A percentile compares a stretch with the other conserved stretches of the same genome.
Evolutionary conservation across 352 stramenopile genomes (phyloP).

Genomic region (Blastocystis sp.): DNA sequence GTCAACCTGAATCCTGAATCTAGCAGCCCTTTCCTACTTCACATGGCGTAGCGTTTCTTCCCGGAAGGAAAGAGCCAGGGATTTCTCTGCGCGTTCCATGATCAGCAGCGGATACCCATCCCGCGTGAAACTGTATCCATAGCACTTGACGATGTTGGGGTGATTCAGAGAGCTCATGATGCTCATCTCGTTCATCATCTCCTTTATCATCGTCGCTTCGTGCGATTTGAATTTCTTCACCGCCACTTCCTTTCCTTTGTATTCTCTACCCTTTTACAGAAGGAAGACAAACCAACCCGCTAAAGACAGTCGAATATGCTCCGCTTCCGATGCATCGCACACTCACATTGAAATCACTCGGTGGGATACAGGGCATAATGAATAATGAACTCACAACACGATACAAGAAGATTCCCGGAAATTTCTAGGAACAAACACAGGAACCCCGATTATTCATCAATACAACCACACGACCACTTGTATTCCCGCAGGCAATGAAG

Average conservation of each 20-base stretch:
- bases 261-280: conserved; percentile 2
- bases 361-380: background rate
- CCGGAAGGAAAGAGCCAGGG: background rate
- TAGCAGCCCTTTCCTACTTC: background rate
- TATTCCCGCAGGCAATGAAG: conserved; percentile 28
- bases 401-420: background rate
- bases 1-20: background rate
- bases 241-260: background rate
- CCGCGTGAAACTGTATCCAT: background rate
- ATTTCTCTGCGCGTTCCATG: conserved; percentile 12
- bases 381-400: background rate
- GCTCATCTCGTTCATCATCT: background rate
- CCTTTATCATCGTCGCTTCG: background rate
- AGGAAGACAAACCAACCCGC: background rate
- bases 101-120: conserved; percentile 23
- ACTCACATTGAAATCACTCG: background rate
- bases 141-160: conserved; percentile 2
- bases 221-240: background rate
- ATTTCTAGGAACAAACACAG: background rate
- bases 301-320: background rate
- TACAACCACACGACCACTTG: conserved; percentile 14
- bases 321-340: background rate
- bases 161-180: background rate
- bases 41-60: background rate
- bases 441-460: background rate